Evolutionary conservation across 208 protist species (phyloP).

Genomic region (Herpetomonas muscarum): DNA sequence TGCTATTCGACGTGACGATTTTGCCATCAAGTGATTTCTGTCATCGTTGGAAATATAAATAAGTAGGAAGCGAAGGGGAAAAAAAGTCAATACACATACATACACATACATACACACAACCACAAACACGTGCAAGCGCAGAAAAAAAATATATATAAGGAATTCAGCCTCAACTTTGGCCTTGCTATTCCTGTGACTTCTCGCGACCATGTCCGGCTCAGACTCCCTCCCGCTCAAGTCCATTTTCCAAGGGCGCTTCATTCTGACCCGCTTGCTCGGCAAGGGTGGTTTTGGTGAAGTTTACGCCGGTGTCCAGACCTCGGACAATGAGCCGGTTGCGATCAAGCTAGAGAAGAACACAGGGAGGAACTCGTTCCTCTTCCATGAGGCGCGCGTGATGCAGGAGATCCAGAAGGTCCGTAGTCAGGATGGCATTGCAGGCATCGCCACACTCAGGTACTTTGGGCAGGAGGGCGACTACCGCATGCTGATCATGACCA

Average conservation of each 20-base stretch:
- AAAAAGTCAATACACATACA: not conserved
- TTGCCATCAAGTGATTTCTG: no score
- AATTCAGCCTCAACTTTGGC: not conserved
- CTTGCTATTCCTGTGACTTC: not conserved
- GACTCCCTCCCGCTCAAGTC: constrained; percentile 2
- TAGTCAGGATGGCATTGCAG: constrained; percentile 47
- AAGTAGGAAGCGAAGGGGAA: not conserved
- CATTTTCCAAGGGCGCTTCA: constrained; percentile 71
- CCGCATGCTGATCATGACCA: constrained; percentile 99
- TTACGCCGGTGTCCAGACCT: constrained; percentile 75
- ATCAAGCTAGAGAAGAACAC: constrained; percentile 82
- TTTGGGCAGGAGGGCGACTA: constrained; percentile 97
- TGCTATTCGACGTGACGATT: no score
- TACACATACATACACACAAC: not conserved
- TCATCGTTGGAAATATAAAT: not conserved
- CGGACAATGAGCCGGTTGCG: constrained; percentile 52
- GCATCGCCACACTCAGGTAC: constrained; percentile 96
- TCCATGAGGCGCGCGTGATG: constrained; percentile 96
- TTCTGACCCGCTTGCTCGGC: constrained; percentile 85
- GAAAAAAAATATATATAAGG: not conserved
- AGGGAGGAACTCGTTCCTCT: constrained; percentile 93
- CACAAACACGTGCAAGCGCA: not conserved
- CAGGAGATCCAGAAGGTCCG: constrained; percentile 72
- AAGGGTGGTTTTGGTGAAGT: constrained; percentile 98
- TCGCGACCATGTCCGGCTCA: not conserved